Base-by-base conservation (phyloP, 345 rosid species). In the Rubroshorea leprosula region DNA sequence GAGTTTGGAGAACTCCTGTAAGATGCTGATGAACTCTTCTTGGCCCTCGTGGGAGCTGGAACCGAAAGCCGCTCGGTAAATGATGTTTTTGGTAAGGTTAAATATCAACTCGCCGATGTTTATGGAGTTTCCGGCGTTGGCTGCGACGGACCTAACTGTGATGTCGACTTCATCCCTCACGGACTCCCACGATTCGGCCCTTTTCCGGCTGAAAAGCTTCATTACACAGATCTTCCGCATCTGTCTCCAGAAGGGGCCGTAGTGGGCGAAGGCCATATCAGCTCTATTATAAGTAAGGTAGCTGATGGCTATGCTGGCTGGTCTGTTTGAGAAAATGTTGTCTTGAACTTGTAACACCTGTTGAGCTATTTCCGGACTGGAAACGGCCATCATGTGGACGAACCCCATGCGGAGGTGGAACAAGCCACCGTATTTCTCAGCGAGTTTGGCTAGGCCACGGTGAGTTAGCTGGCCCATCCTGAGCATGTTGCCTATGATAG, bases 221-320 rank as follows among this genome's bases (percentile, higher is more conserved):
- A 85, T 71, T 8, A 84, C 90, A 31, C 90, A 82, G n/a, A 91
- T 68, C 72, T 88, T 91, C 1, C 96, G 74, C 95, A 88, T 88
- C 67, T 91, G 96, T 23, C 95, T 80, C 96, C 96, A 88, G 48
- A 88, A 74, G 2, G 98, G 96, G 2, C 96, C 96, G 68, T 88
- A 88, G 73, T 91, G 80, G 4, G 96, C 96, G 49, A 91, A 91
- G 7, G 98, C 95, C 95, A 91, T 88, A 68, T 91, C 96, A 0
- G 92, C 88, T 2, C 98, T 81, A 24, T 84, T 70, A 24, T 91
- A 91, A 0, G 90, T 91, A 4, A 88, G 76, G 58, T 84, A 88
- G 18, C 65, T 64, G 14, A 86, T 84, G 17, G 98, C 96, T 0
- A 78, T 59, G 31, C 79, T 86, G 16, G 95, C 92, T 0, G 95